phyloP scores from a whole-genome alignment of 345 rosid species.

The Linum tenue region DNA sequence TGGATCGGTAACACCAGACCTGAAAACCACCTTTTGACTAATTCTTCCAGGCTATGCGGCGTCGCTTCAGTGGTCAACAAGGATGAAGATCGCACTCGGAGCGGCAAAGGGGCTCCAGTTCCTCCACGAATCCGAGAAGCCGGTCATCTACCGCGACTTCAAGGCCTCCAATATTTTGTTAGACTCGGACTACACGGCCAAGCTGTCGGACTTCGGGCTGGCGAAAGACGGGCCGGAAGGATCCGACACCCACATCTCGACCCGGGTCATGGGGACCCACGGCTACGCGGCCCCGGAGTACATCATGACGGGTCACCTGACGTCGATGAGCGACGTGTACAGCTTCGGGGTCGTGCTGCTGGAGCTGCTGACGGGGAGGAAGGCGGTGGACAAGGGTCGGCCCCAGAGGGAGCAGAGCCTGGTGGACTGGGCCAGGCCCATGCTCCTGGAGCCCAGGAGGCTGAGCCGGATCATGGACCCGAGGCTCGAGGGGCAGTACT shows the following conservation, averaged over 20 bases:
- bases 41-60: conserved; percentile 52
- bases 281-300: conserved; percentile 97
- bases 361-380: conserved; percentile 24
- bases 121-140: conserved; percentile 79
- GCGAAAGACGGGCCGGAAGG: conserved; percentile 98
- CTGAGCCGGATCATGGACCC: conserved; percentile 72
- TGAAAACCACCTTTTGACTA: neutral
- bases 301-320: conserved; percentile 69
- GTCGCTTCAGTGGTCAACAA: conserved; percentile 74
- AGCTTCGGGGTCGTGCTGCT: conserved; percentile 26
- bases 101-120: conserved; percentile 93
- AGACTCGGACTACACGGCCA: conserved; percentile 73
- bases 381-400: conserved; percentile 22
- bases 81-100: conserved; percentile 85
- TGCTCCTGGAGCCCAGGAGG: conserved; percentile 55
- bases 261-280: conserved; percentile 89
- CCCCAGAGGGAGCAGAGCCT: conserved; percentile 19
- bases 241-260: conserved; percentile 84
- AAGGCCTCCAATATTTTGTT: conserved; percentile 82
- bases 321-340: conserved; percentile 24
- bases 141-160: conserved; percentile 83
- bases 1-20: neutral
- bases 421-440: conserved; percentile 25
- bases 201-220: conserved; percentile 80
- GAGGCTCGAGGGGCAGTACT: conserved; percentile 80